A percentile compares a stretch with the other conserved stretches of the same genome.
Conservation (phyloP, 768 basidiomycete genomes). For the Psilocybe tampanensis region DNA sequence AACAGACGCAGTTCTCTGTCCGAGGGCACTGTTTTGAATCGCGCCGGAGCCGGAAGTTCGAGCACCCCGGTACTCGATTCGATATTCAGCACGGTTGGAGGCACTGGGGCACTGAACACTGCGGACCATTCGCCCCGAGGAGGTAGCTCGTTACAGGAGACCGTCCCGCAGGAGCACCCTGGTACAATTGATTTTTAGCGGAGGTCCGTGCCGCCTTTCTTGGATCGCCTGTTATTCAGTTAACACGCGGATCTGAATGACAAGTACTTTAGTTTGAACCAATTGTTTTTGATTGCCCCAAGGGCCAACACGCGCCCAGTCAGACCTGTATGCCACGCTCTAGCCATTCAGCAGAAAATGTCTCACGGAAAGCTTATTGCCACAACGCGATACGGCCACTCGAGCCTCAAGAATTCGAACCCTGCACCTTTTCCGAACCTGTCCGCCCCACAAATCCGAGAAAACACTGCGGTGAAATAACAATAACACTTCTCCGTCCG, state of each 20-base stretch:
- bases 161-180: neutral
- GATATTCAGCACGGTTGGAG: conserved; percentile 18
- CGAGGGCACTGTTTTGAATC: neutral
- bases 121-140: conserved; percentile 5
- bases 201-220: neutral
- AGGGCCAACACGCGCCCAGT: neutral
- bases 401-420: neutral
- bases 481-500: neutral
- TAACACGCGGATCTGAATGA: neutral
- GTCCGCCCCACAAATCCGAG: neutral
- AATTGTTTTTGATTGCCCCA: neutral
- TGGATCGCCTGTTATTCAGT: neutral
- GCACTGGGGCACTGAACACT: conserved; percentile 10
- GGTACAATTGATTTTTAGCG: neutral
- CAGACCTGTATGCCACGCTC: neutral
- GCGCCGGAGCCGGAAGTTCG: conserved; percentile 6
- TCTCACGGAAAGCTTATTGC: conserved; percentile 1
- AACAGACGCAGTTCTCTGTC: conserved; percentile 5
- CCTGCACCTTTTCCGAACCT: neutral
- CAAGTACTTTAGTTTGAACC: neutral
- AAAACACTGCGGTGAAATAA: neutral
- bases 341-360: neutral
- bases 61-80: conserved; percentile 24
- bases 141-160: neutral
- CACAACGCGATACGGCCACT: neutral